A percentile compares a stretch with the other conserved stretches of the same genome.
Conservation (phyloP, 148 eudicot species). For the Polygonum maritimum region DNA sequence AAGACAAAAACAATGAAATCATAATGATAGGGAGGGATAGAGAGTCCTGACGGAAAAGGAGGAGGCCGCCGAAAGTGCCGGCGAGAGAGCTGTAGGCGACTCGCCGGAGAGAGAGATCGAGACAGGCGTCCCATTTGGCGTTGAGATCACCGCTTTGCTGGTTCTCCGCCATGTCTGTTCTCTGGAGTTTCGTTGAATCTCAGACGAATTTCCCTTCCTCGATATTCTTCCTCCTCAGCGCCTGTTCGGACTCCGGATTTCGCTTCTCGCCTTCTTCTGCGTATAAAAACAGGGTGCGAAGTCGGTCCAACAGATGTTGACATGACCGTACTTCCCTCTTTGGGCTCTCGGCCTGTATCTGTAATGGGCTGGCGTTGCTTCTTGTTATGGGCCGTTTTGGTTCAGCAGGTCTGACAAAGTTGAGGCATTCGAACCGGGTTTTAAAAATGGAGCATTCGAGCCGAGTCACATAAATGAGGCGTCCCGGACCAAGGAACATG, state of each 20-base stretch:
- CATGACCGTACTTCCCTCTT: not conserved
- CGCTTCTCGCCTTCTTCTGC: not conserved
- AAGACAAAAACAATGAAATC: not conserved
- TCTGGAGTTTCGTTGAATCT: not conserved
- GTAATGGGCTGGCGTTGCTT: not conserved
- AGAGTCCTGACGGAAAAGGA: slow-evolving; percentile 60
- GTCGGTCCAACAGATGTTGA: not conserved
- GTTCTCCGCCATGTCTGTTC: slow-evolving; percentile 41
- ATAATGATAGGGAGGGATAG: not conserved
- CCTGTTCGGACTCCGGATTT: not conserved
- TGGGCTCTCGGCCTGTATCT: not conserved
- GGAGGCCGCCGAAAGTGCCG: slow-evolving; percentile 73
- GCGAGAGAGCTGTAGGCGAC: slow-evolving; percentile 57
- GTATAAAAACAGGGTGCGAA: not conserved
- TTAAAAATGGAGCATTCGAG: no score
- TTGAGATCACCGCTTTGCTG: slow-evolving; percentile 40
- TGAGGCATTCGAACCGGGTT: no score
- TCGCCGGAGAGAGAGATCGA: slow-evolving; percentile 78
- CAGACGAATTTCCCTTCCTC: not conserved
- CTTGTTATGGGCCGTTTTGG: not conserved
- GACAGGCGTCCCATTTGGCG: slow-evolving; percentile 82
- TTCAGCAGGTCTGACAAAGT: not conserved
- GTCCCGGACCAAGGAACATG: no score
- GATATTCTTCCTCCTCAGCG: not conserved
- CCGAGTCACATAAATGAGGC: no score